phyloP scores from a whole-genome alignment of 2,329 filamentous ascomycete genomes.

The Calonectria leucothoes region DNA sequence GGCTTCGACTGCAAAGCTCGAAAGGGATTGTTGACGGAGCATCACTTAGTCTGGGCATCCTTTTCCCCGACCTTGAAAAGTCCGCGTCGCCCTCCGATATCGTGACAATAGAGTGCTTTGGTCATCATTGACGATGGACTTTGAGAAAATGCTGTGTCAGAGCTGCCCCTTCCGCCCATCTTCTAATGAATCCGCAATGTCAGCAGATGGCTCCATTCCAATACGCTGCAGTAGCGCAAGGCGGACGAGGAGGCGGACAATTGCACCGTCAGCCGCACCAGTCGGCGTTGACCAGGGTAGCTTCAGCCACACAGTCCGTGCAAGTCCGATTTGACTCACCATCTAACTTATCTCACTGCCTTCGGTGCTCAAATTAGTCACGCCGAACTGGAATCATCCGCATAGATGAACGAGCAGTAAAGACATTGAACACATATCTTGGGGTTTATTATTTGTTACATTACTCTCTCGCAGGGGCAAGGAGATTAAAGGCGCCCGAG shows the following conservation, averaged over 20 bases:
- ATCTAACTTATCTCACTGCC: neutral
- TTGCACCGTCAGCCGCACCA: neutral
- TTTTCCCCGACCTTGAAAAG: too few relatives aligned
- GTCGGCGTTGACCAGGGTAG: neutral
- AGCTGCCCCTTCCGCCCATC: neutral
- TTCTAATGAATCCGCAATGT: too few relatives aligned
- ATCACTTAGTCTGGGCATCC: too few relatives aligned
- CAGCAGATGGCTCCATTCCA: neutral
- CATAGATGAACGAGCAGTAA: neutral
- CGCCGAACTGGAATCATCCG: neutral
- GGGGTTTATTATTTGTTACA: neutral
- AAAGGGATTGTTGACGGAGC: neutral
- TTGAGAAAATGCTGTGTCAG: neutral
- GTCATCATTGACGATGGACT: neutral
- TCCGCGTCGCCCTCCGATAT: neutral
- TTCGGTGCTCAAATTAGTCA: neutral
- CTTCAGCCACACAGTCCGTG: neutral
- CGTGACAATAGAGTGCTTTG: neutral
- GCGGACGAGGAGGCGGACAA: neutral
- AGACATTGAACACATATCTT: neutral
- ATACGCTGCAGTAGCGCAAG: neutral
- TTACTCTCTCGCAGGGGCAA: neutral
- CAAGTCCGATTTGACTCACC: neutral
- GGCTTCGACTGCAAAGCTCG: too few relatives aligned
- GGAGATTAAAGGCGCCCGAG: neutral